These are phyloP conservation scores for Arthroderma uncinatum DNA, from an alignment of 2,329 filamentous ascomycete genomes.

Conservation along the genomic window DNA sequence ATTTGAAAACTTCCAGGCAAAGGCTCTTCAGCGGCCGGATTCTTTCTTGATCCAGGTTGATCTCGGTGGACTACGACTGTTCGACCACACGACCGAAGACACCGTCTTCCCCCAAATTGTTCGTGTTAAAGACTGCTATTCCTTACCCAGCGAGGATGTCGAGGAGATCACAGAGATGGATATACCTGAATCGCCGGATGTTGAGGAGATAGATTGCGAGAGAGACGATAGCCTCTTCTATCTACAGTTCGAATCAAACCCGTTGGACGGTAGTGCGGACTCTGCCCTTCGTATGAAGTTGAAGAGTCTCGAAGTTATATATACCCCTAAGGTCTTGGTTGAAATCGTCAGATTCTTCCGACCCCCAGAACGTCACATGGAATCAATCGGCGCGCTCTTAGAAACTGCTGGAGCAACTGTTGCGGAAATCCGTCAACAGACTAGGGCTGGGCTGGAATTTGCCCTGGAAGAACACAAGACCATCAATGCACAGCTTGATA, in stretches of 20 bases:
- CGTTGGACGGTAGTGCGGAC: slow-evolving; percentile 83
- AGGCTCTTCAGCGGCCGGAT: slow-evolving; percentile 78
- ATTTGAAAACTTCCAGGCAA: slow-evolving; percentile 90
- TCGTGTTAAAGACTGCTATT: slow-evolving; percentile 76
- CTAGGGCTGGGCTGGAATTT: slow-evolving; percentile 88
- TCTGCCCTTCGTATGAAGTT: slow-evolving; percentile 81
- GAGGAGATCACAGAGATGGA: slow-evolving; percentile 38
- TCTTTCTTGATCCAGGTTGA: slow-evolving; percentile 81
- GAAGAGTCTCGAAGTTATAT: slow-evolving; percentile 92
- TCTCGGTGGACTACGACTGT: slow-evolving; percentile 83
- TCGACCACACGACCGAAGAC: slow-evolving; percentile 86
- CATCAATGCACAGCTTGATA: slow-evolving; percentile 86
- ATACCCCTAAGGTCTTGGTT: slow-evolving; percentile 87
- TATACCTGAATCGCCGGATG: slow-evolving; percentile 30
- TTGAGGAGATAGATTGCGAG: slow-evolving; percentile 34
- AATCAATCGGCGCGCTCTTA: slow-evolving; percentile 91
- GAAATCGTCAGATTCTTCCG: slow-evolving; percentile 93
- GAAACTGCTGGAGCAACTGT: slow-evolving; percentile 93
- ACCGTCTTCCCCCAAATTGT: slow-evolving; percentile 93
- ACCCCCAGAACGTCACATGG: slow-evolving; percentile 93
- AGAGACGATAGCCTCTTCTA: slow-evolving; percentile 75
- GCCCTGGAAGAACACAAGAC: slow-evolving; percentile 97
- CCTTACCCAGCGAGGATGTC: slow-evolving; percentile 30
- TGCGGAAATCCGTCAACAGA: slow-evolving; percentile 88
- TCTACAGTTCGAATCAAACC: slow-evolving; percentile 87